Percentiles rank a stretch among this genome's conserved stretches.
Evolutionary conservation across 208 protist genomes (phyloP).

Genomic region (Trypanosoma grayi): DNA sequence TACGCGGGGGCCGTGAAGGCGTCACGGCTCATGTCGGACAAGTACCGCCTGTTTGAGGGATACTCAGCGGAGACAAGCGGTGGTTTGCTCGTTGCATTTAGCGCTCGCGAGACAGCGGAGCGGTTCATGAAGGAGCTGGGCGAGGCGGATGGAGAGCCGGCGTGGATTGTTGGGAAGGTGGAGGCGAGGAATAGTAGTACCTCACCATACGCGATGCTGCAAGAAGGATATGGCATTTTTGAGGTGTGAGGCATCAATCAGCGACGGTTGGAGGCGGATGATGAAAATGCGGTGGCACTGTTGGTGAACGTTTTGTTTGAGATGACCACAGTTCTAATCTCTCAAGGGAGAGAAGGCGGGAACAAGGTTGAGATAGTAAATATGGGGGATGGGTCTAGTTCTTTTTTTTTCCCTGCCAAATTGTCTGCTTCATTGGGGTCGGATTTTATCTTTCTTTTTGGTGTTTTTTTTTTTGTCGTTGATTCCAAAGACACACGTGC

Average conservation of each 20-base stretch:
- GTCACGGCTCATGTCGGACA: conserved; percentile 71
- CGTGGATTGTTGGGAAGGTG: conserved; percentile 89
- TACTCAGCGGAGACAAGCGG: conserved; percentile 95
- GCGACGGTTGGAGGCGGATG: too few relatives aligned
- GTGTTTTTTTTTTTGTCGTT: conserved; percentile 4
- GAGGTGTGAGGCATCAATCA: conserved; percentile 40
- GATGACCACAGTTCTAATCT: too few relatives aligned
- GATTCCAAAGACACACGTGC: too few relatives aligned
- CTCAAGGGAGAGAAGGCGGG: too few relatives aligned
- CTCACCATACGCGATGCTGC: conserved; percentile 41
- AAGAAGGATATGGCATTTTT: conserved; percentile 56
- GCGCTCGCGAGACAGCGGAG: conserved; percentile 46
- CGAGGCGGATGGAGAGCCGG: conserved; percentile 64
- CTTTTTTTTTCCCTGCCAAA: too few relatives aligned
- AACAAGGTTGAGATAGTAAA: too few relatives aligned
- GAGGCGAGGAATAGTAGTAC: conserved; percentile 20
- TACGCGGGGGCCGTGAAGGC: conserved; percentile 77
- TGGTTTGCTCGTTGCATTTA: conserved; percentile 90
- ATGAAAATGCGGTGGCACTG: too few relatives aligned
- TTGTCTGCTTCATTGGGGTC: too few relatives aligned
- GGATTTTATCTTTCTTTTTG: conserved; percentile 11
- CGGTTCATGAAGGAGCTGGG: conserved; percentile 65
- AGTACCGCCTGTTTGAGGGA: conserved; percentile 89
- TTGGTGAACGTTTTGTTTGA: too few relatives aligned
- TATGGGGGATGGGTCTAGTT: too few relatives aligned